Percentiles rank a stretch among this genome's conserved stretches.
Conservation (phyloP, 73 alveolate species). For the Paraurostyla sp. region DNA sequence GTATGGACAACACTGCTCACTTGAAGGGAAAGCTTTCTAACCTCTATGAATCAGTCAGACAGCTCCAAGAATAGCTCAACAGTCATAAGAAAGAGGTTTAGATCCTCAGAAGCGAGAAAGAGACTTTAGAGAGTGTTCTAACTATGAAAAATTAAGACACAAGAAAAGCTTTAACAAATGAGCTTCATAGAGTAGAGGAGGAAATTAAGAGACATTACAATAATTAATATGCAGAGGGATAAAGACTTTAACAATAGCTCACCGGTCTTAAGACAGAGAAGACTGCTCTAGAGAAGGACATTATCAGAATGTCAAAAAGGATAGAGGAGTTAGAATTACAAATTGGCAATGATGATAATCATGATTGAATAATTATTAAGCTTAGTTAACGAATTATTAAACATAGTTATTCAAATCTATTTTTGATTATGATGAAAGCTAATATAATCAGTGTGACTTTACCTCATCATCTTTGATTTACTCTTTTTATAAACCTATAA, state of each 20-base stretch:
- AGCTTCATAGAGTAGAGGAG: slow-evolving; percentile 86
- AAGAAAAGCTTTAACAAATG: slow-evolving; percentile 83
- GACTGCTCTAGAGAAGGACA: slow-evolving; percentile 91
- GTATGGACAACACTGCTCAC: slow-evolving; percentile 86
- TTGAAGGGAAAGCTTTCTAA: slow-evolving; percentile 73
- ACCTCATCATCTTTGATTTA: not conserved
- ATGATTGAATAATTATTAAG: not conserved
- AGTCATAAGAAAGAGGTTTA: slow-evolving; percentile 79
- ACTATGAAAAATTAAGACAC: slow-evolving; percentile 87
- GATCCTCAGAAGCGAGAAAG: slow-evolving; percentile 81
- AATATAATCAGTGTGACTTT: slow-evolving; percentile 10
- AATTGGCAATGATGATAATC: slow-evolving; percentile 85
- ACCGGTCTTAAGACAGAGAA: slow-evolving; percentile 90
- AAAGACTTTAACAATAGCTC: slow-evolving; percentile 91
- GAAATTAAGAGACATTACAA: slow-evolving; percentile 95
- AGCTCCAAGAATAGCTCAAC: slow-evolving; percentile 72
- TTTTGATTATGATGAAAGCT: no score
- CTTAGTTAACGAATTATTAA: not conserved
- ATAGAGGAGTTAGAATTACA: slow-evolving; percentile 91
- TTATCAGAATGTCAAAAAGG: slow-evolving; percentile 91
- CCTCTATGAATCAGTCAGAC: slow-evolving; percentile 67
- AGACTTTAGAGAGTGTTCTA: slow-evolving; percentile 85
- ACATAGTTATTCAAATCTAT: no score
- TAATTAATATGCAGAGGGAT: slow-evolving; percentile 90
- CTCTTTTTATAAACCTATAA: not conserved